Percentiles rank a stretch among this genome's conserved stretches.
These are phyloP conservation scores for Bipolaris cookei DNA, from an alignment of 2,329 filamentous ascomycete genomes.

Conservation along the genomic window DNA sequence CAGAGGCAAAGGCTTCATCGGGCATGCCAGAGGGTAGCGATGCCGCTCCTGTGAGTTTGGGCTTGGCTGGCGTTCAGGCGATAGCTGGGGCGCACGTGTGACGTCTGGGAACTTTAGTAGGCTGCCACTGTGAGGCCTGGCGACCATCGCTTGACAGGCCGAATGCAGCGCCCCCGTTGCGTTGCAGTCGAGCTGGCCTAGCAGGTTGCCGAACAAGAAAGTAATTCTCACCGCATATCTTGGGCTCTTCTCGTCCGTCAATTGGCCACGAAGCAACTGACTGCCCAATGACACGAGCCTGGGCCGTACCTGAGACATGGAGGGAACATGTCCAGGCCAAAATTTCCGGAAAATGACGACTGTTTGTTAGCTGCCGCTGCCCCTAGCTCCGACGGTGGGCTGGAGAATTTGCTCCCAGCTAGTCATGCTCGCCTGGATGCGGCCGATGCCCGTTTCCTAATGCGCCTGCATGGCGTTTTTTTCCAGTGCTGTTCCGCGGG, in stretches of 20 bases:
- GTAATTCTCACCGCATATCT: conserved; percentile 22
- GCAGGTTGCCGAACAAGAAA: background rate
- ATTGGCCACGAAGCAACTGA: background rate
- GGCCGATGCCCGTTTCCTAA: background rate
- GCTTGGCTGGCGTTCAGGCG: conserved; percentile 17
- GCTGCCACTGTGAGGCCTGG: background rate
- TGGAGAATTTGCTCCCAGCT: conserved; percentile 6
- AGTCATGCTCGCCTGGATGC: background rate
- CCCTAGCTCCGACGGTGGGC: conserved; percentile 5
- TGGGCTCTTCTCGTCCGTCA: background rate
- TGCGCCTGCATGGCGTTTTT: background rate
- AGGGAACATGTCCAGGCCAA: conserved; percentile 9
- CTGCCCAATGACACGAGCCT: background rate
- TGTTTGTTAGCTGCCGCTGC: conserved; percentile 5
- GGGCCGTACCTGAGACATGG: conserved; percentile 1
- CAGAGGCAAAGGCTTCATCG: conserved; percentile 19
- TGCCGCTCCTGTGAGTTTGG: conserved; percentile 19
- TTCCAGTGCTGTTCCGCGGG: too few relatives aligned
- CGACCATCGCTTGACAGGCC: conserved; percentile 13
- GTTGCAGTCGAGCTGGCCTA: too few relatives aligned
- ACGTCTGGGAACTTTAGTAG: conserved; percentile 16
- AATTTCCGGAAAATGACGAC: conserved; percentile 12
- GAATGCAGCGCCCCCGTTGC: background rate
- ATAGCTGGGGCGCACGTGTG: conserved; percentile 14
- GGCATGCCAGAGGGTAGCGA: conserved; percentile 17